Base-by-base conservation (phyloP, 2,329 filamentous ascomycete genomes). In the Penicillium nordicum region DNA sequence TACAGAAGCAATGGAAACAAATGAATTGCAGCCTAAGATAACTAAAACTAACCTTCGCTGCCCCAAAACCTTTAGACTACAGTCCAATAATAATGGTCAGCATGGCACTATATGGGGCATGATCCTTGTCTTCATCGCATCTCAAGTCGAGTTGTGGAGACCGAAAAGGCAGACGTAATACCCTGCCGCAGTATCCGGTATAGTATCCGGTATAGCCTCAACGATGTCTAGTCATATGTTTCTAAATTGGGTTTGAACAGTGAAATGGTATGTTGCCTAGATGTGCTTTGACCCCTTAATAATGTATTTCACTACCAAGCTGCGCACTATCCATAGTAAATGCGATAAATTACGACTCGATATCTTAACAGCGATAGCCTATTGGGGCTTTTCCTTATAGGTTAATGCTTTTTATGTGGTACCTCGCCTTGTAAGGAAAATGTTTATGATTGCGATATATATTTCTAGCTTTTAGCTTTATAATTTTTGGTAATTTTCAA, bases 81-180 rank as follows among this genome's bases (percentile, higher is more conserved):
- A 38, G 23, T 46, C 58, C 41, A 54, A 51, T 51, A 43, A 52
- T 46, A 58, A 55, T 59, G 23, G 49, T 36, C 14, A 40, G 27
- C 37, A 25, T 38, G 43, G 47, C 30, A 53, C 34, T 32, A 60
- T 44, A 57, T 47, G 55, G 42, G 43, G 44, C 50, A 43, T 52
- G 27, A n/a, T 44, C 40, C 55, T 57, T 45, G 50, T 58, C 52
- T 50, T 48, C 16, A 53, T 41, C 57, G 45, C 54, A 56, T 51
- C 44, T 55, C 46, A 57, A 56, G 55, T 60, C 59, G 55, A 47
- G 32, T 49, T 57, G 62, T 64, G 62, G 62, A 59, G 52, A 57
- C 46, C 30, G 41, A 50, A 49, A 47, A 50, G 23, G 55, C 57
- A 58, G 57, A 57, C 40, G 46, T 50, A 51, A 49, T 47, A 53